Percentiles rank a stretch among this genome's conserved stretches.
These are phyloP conservation scores for Phytophthora rubi DNA, from an alignment of 352 stramenopile genomes.

Conservation along the genomic window DNA sequence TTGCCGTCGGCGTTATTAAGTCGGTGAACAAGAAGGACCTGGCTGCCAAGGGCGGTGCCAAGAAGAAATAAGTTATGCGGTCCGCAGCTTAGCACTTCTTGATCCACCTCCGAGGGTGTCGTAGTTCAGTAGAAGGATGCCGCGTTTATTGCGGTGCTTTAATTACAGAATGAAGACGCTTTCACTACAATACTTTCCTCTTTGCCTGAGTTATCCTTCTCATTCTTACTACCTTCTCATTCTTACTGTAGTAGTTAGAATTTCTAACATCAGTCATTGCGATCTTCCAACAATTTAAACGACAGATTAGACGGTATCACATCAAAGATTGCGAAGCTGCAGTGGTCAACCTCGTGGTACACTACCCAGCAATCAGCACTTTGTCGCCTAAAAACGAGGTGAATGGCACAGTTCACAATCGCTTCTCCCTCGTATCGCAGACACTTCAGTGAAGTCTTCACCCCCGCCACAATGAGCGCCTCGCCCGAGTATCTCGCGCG, in stretches of 20 bases:
- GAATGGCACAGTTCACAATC: conserved; percentile 21
- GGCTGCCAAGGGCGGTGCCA: conserved; percentile 40
- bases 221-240: no score
- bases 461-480: conserved; percentile 23
- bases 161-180: background rate
- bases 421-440: conserved; percentile 10
- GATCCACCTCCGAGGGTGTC: conserved; percentile 2
- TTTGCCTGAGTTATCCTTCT: no score
- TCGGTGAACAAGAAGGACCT: conserved; percentile 88
- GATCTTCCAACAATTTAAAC: no score
- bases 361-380: conserved; percentile 8
- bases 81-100: conserved; percentile 31
- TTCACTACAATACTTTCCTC: no score
- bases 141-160: conserved; percentile 1
- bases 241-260: no score
- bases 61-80: conserved; percentile 50
- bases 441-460: background rate
- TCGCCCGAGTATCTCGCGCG: conserved; percentile 46
- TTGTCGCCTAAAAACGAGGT: background rate
- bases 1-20: conserved; percentile 98
- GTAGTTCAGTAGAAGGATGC: background rate
- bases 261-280: no score
- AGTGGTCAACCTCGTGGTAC: background rate
- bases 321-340: no score
- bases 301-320: no score